Base-by-base conservation (phyloP, 352 stramenopile genomes). In the Phytopythium boreale region DNA sequence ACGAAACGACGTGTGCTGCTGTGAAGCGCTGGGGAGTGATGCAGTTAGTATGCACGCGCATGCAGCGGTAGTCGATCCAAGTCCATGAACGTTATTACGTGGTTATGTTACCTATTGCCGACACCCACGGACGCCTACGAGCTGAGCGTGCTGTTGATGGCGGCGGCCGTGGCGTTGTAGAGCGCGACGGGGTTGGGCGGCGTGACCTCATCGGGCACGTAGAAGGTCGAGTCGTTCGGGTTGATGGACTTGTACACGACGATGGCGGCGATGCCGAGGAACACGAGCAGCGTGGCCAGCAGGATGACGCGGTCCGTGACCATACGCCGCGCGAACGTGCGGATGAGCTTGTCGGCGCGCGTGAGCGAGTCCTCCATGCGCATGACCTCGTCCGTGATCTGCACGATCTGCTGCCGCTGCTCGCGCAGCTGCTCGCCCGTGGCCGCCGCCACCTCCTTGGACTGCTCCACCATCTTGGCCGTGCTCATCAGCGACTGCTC, bases 321-420 rank as follows among this genome's bases (percentile, higher is more conserved):
- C 85, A 94, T 94, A 22, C 87, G 79, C 20, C 87, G 74, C 20
- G 83, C 83, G 49, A 96, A 93, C 14, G 84, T 87, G 26, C 84
- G 80, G 31, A 96, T 90, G 24, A 94, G 81, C 61, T 84, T 88
- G 71, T 94, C 85, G 34, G 87, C 87, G n/a, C 85, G 85, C 63
- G 79, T 68, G 5, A 96, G 62, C 43, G 72, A 84, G 69, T 93
- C 84, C 37, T 96, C 87, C 64, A 94, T 93, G 52, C 83, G 81
- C 87, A 93, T 93, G 27, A 96, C 87, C 17, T 92, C 81, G 63
- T 94, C 87, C 27, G 87, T 96, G 69, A 96, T 93, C 56, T 77
- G 73, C n/a, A 94, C 85, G 61, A 96, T 89, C 67, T 96, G 87
- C 26, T 96, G 77, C 7, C 87, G 85, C 72, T 96, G 87, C 57